phyloP scores from a whole-genome alignment of 257 asterid species.

The Ligustrum vulgare region DNA sequence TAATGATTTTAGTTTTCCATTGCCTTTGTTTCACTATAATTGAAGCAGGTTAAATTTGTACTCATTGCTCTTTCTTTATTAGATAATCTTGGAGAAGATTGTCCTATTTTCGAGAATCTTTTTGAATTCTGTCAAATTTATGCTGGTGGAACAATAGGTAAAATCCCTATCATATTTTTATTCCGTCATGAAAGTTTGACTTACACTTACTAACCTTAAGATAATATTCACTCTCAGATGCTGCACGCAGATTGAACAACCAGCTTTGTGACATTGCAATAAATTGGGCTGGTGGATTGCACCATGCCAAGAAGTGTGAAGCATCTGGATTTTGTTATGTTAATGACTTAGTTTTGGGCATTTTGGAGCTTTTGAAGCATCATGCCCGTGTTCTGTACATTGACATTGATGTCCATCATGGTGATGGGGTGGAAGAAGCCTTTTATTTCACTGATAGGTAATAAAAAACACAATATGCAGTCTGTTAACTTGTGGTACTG shows the following conservation, averaged over 20 bases:
- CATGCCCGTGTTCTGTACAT: constrained; percentile 94
- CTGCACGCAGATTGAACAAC: constrained; percentile 91
- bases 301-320: constrained; percentile 98
- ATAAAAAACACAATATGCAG: constrained; percentile 5
- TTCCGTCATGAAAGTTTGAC: constrained; percentile 12
- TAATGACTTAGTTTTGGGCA: constrained; percentile 92
- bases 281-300: constrained; percentile 99
- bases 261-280: constrained; percentile 88
- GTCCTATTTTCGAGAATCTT: constrained; percentile 91
- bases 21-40: not conserved
- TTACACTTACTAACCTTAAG: constrained; percentile 19
- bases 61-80: constrained; percentile 29
- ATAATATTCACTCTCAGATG: constrained; percentile 57
- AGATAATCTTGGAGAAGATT: constrained; percentile 98
- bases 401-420: constrained; percentile 99
- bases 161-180: constrained; percentile 23
- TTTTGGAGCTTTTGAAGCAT: constrained; percentile 94
- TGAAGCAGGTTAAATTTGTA: not conserved
- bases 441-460: constrained; percentile 96
- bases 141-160: constrained; percentile 99
- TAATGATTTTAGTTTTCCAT: constrained; percentile 1
- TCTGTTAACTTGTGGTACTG: constrained; percentile 6
- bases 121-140: constrained; percentile 98
- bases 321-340: constrained; percentile 99
- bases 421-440: constrained; percentile 99